Conservation (phyloP, 2,329 filamentous ascomycete species). For the Cytospora schulzeri region DNA sequence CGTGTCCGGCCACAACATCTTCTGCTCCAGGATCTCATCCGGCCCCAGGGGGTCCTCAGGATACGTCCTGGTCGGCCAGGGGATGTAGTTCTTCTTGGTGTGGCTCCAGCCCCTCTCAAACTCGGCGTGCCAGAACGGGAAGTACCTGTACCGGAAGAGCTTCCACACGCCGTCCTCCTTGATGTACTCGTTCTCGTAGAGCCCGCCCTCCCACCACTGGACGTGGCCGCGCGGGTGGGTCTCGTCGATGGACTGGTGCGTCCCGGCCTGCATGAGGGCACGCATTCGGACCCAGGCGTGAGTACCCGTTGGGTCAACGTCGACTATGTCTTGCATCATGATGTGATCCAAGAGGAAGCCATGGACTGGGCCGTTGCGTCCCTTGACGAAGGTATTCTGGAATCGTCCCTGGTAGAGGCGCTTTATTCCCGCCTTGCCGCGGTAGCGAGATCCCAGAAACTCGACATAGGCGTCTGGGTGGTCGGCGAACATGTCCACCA, state of each 20-base stretch:
- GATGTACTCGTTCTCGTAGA: slow-evolving; percentile 63
- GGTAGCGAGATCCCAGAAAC: slow-evolving; percentile 57
- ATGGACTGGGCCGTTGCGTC: slow-evolving; percentile 57
- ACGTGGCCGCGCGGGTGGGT: slow-evolving; percentile 53
- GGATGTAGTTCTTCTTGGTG: slow-evolving; percentile 56
- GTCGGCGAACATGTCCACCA: slow-evolving; percentile 53
- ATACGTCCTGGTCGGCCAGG: slow-evolving; percentile 50
- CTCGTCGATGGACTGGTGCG: slow-evolving; percentile 53
- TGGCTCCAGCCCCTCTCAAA: slow-evolving; percentile 56
- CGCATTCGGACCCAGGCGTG: slow-evolving; percentile 55
- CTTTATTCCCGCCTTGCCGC: slow-evolving; percentile 51
- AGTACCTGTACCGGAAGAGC: slow-evolving; percentile 56
- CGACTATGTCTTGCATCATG: slow-evolving; percentile 59
- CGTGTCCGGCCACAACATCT: slow-evolving; percentile 59
- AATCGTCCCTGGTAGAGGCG: slow-evolving; percentile 57
- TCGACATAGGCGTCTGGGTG: slow-evolving; percentile 57
- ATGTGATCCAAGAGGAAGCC: slow-evolving; percentile 60
- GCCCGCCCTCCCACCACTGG: slow-evolving; percentile 61
- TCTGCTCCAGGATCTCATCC: slow-evolving; percentile 55
- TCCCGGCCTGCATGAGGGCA: slow-evolving; percentile 57
- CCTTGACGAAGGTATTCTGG: slow-evolving; percentile 51
- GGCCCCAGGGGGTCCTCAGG: slow-evolving; percentile 54
- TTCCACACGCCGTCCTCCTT: slow-evolving; percentile 58
- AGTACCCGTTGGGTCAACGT: slow-evolving; percentile 49
- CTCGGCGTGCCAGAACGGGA: slow-evolving; percentile 59